These are phyloP conservation scores for Cyberlindnera meyerae DNA, from an alignment of 805 yeast genomes.

Conservation along the genomic window DNA sequence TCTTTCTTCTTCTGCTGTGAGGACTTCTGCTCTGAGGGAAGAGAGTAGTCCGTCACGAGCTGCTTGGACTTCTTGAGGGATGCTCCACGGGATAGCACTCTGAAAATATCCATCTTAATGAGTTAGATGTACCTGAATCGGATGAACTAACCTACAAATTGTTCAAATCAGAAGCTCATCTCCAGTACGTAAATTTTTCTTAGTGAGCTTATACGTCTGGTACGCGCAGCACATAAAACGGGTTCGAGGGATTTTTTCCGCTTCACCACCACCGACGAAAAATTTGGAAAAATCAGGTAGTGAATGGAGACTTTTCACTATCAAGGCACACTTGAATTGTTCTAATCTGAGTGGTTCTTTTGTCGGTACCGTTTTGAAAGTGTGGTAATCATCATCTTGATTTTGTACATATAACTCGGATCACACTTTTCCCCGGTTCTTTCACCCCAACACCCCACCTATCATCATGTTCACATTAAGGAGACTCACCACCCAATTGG, in stretches of 20 bases:
- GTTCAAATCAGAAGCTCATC: not conserved
- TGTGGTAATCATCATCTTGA: too few relatives aligned
- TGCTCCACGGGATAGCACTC: conserved; percentile 83
- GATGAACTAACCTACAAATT: not conserved
- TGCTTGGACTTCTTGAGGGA: conserved; percentile 52
- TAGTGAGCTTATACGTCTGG: not conserved
- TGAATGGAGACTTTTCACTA: too few relatives aligned
- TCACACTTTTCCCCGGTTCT: too few relatives aligned
- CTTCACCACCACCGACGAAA: conserved; percentile 1
- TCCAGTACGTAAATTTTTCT: not conserved
- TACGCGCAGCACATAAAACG: conserved; percentile 4
- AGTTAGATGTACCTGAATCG: not conserved
- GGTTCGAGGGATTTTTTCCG: conserved; percentile 2
- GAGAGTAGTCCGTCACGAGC: conserved; percentile 24
- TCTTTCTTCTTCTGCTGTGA: conserved; percentile 29
- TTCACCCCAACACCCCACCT: too few relatives aligned
- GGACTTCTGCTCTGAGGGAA: conserved; percentile 27
- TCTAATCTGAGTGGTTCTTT: too few relatives aligned
- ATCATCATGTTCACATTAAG: conserved; percentile 16
- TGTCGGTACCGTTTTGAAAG: too few relatives aligned
- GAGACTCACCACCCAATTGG: conserved; percentile 6
- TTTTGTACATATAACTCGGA: too few relatives aligned
- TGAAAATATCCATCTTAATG: conserved; percentile 74
- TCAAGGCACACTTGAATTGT: too few relatives aligned
- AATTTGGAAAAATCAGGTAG: too few relatives aligned